Evolutionary conservation across 202 grass and related monocot genomes (phyloP).

Genomic region (Cymbopogon flexuosus): DNA sequence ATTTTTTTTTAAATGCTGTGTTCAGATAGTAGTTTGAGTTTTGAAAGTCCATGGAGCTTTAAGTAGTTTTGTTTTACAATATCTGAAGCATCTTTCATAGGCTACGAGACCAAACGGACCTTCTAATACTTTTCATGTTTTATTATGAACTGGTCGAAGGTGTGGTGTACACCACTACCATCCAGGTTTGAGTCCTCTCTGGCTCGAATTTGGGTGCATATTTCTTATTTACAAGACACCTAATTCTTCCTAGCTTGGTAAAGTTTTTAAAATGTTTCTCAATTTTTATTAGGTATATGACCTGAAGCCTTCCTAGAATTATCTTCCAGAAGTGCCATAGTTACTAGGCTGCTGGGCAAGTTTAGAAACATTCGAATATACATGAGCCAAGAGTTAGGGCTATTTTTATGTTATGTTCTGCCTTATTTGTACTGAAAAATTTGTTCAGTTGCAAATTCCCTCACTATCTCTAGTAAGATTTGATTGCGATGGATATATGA

Average conservation of each 20-base stretch:
- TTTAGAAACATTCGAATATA: neutral
- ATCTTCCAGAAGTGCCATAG: constrained; percentile 4
- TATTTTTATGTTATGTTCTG: constrained; percentile 5
- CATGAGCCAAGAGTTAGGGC: neutral
- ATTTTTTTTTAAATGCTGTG: constrained; percentile 7
- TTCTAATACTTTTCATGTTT: constrained; percentile 10
- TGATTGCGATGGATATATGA: neutral
- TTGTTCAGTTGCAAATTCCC: neutral
- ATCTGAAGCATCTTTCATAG: constrained; percentile 13
- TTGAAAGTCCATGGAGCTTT: neutral
- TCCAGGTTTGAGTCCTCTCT: neutral
- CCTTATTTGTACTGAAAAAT: constrained; percentile 8
- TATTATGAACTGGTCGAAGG: neutral
- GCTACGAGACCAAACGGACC: neutral
- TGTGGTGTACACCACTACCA: neutral
- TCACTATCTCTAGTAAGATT: constrained; percentile 6
- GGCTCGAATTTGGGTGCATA: neutral
- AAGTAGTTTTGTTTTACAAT: neutral
- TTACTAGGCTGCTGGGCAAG: neutral
- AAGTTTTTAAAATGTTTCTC: neutral
- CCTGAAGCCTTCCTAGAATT: neutral
- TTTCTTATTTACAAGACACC: neutral
- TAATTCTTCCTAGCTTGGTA: neutral
- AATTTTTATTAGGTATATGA: constrained; percentile 9
- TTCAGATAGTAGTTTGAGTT: neutral